Base-by-base conservation (phyloP, 805 yeast species). In the Dipodascus geniculatus region DNA sequence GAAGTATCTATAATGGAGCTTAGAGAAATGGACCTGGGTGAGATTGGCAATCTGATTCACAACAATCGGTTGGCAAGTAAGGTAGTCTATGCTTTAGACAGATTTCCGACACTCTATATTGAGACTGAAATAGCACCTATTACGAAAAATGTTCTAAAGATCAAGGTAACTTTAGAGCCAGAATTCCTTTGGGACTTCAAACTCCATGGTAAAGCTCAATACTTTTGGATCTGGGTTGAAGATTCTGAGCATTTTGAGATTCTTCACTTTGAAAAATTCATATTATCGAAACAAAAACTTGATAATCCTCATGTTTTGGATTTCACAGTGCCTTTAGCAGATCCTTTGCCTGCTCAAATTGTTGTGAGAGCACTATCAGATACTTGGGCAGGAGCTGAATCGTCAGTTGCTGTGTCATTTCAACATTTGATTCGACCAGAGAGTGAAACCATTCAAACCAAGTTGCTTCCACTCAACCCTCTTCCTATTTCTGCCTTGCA, bases 211-310 rank as follows among this genome's bases (percentile, higher is more conserved):
- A 79, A 76, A 57, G 84, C 86, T 1, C 95, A 89, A 65, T 77
- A 83, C 59, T 93, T 89, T 62, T 93, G 99, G 99, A 76, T 93
- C 2, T 76, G 91, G 57, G 95, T 91, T 3, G 98, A 90, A 65
- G 95, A 87, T 58, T 80, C 91, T 2, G 87, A 84, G 53, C 77
- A 79, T 51, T 78, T 86, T 0, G 76, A 77, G 55, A 80, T 93
- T 33, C 67, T 90, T 14, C 96, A 93, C 63, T 83, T 82, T 55
- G 96, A 93, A 58, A 87, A 82, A 64, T 77, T 89, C 57, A 78
- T 89, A 22, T 65, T 93, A 50, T 80, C 79, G 56, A 79, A 74
- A 57, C 78, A 74, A 50, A 82, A 80, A 56, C 64, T 81, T 64
- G 71, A 70, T 3, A 69, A 71, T 16, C 66, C 71, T 0, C 95